Evolutionary conservation across 1,284 basidiomycete species (phyloP).

Genomic region (Marasmius tenuissimus): DNA sequence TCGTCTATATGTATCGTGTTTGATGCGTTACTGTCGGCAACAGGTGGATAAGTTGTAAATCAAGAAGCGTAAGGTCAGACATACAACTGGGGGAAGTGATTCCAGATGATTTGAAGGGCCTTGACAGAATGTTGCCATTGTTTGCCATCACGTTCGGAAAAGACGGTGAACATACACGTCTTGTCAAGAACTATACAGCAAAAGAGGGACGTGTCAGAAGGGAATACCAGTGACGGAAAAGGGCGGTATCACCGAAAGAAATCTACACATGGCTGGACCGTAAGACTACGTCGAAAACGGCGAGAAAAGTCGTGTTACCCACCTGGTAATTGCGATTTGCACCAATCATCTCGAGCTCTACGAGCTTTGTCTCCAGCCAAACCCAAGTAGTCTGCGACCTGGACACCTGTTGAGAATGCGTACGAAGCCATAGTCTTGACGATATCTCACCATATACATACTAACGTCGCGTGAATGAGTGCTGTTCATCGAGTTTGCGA

Average conservation of each 20-base stretch:
- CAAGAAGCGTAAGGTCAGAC: conserved; percentile 22
- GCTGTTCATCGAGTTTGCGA: neutral
- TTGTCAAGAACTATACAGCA: conserved; percentile 71
- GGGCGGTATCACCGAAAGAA: conserved; percentile 48
- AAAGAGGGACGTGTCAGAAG: conserved; percentile 4
- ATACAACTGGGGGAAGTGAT: conserved; percentile 78
- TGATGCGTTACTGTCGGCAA: conserved; percentile 50
- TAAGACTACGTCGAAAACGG: neutral
- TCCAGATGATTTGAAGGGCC: conserved; percentile 86
- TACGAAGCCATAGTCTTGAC: too few species aligned
- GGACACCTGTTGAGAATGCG: neutral
- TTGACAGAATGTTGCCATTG: conserved; percentile 83
- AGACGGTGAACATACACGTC: conserved; percentile 88
- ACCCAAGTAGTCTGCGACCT: conserved; percentile 89
- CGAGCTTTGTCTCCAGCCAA: conserved; percentile 89
- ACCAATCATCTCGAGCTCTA: conserved; percentile 86
- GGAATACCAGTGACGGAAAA: neutral
- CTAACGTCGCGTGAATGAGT: conserved; percentile 20
- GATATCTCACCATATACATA: conserved; percentile 70
- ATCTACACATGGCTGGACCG: conserved; percentile 36
- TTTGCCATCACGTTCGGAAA: conserved; percentile 71
- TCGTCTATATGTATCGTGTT: conserved; percentile 92
- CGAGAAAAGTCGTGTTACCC: neutral
- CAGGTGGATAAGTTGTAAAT: neutral
- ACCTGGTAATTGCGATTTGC: conserved; percentile 72